A percentile compares a stretch with the other conserved stretches of the same genome.
phyloP scores from a whole-genome alignment of 2,329 filamentous ascomycete species.

The Endoconidiophora polonica region DNA sequence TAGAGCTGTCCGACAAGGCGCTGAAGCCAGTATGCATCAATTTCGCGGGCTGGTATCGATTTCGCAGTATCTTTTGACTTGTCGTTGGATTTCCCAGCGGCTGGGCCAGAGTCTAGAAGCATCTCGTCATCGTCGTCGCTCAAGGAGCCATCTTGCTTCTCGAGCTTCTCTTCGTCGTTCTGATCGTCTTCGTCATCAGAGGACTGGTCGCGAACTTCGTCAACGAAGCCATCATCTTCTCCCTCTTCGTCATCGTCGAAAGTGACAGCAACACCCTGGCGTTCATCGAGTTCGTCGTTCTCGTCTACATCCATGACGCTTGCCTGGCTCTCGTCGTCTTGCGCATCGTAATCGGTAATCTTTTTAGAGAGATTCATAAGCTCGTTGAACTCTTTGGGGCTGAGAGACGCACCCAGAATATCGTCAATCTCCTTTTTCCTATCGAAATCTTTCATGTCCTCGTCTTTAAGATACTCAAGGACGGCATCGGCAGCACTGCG shows the following conservation, averaged over 20 bases:
- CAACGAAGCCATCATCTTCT: conserved; percentile 56
- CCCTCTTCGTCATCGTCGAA: conserved; percentile 89
- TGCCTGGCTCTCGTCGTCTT: conserved; percentile 52
- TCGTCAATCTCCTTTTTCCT: conserved; percentile 98
- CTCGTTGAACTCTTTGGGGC: conserved; percentile 88
- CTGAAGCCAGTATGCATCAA: conserved; percentile 95
- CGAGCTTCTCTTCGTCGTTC: conserved; percentile 35
- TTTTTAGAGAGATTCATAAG: conserved; percentile 94
- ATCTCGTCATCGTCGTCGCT: conserved; percentile 62
- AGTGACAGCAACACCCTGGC: conserved; percentile 91
- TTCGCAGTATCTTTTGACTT: conserved; percentile 38
- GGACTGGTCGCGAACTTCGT: conserved; percentile 77
- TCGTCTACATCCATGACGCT: conserved; percentile 32
- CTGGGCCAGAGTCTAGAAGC: conserved; percentile 56
- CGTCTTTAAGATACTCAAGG: conserved; percentile 83
- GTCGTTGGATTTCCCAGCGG: conserved; percentile 19
- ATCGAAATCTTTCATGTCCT: conserved; percentile 89
- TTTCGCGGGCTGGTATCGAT: conserved; percentile 65
- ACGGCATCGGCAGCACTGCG: conserved; percentile 86
- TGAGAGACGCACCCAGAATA: conserved; percentile 66
- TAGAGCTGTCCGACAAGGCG: conserved; percentile 80
- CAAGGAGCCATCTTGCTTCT: conserved; percentile 22
- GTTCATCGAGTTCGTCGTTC: conserved; percentile 69
- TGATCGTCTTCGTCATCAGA: conserved; percentile 63
- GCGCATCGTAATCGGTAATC: conserved; percentile 93